phyloP scores from a whole-genome alignment of 2,329 filamentous ascomycete species.

The Ceratocystis lukuohia region DNA sequence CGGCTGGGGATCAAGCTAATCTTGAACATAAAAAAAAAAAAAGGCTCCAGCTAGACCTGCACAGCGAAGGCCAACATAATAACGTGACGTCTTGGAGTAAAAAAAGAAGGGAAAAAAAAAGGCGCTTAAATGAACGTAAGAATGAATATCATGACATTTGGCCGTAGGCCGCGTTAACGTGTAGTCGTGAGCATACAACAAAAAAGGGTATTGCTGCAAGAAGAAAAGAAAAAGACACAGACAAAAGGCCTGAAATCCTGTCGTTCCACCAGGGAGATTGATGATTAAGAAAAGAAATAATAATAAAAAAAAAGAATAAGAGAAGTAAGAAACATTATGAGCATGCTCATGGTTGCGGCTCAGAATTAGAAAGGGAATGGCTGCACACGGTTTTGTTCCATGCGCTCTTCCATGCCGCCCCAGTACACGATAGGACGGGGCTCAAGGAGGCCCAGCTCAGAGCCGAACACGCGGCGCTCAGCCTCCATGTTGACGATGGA shows the following conservation, averaged over 20 bases:
- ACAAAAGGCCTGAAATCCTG: background rate
- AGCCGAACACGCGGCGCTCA: conserved; percentile 40
- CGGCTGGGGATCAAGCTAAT: background rate
- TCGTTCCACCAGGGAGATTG: conserved; percentile 14
- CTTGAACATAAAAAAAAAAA: background rate
- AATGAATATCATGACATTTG: conserved; percentile 17
- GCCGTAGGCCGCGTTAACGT: conserved; percentile 16
- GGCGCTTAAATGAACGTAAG: conserved; percentile 7
- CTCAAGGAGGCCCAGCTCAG: conserved; percentile 44
- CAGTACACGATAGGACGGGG: conserved; percentile 50
- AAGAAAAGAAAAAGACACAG: conserved; percentile 7
- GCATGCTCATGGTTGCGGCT: background rate
- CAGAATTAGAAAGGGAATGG: conserved; percentile 15
- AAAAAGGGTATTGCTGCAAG: conserved; percentile 3
- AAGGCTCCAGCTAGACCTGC: background rate
- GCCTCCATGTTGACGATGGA: conserved; percentile 45
- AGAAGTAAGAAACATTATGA: background rate
- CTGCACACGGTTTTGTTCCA: conserved; percentile 24
- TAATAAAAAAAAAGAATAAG: conserved; percentile 1
- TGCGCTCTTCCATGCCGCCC: conserved; percentile 49
- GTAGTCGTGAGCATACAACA: conserved; percentile 12
- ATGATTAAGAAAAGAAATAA: conserved; percentile 16
- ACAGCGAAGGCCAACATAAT: background rate
- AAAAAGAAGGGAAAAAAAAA: conserved; percentile 1
- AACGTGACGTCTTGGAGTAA: background rate